phyloP scores from a whole-genome alignment of 2,329 filamentous ascomycete genomes.

The Xylaria multiplex region DNA sequence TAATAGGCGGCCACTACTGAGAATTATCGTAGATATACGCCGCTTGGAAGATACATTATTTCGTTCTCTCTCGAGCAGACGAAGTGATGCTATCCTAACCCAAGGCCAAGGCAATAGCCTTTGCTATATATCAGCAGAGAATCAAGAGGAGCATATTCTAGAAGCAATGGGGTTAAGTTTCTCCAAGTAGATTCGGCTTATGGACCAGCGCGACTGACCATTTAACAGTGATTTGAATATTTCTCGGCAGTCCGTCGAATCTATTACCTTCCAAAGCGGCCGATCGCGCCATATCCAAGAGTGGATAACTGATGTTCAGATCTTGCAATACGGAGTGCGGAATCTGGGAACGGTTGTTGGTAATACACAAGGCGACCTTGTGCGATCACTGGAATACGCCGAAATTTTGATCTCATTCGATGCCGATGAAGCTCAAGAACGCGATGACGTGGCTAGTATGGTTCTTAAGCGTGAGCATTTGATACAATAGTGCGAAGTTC shows the following conservation, averaged over 20 bases:
- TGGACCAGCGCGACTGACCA: not conserved
- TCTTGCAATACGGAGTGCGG: constrained; percentile 32
- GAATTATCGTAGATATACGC: constrained; percentile 20
- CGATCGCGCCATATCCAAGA: constrained; percentile 30
- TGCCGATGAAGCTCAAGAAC: constrained; percentile 16
- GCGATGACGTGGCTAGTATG: constrained; percentile 25
- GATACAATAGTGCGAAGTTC: not conserved
- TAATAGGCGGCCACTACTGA: not conserved
- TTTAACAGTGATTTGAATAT: constrained; percentile 32
- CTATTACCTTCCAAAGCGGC: constrained; percentile 29
- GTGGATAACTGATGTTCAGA: constrained; percentile 33
- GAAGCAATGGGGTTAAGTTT: constrained; percentile 26
- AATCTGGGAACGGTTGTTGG: not conserved
- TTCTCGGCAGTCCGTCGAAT: constrained; percentile 34
- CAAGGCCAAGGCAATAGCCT: constrained; percentile 33
- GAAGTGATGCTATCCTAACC: constrained; percentile 24
- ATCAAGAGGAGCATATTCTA: constrained; percentile 32
- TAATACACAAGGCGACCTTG: not conserved
- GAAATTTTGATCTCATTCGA: constrained; percentile 34
- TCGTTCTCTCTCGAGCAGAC: constrained; percentile 25
- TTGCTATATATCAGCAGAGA: constrained; percentile 31
- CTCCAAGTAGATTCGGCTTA: not conserved
- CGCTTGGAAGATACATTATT: constrained; percentile 34
- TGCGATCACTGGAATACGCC: constrained; percentile 33
- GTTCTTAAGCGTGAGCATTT: constrained; percentile 31